Evolutionary conservation across 352 stramenopile species (phyloP).

Genomic region (Phytophthora melonis): DNA sequence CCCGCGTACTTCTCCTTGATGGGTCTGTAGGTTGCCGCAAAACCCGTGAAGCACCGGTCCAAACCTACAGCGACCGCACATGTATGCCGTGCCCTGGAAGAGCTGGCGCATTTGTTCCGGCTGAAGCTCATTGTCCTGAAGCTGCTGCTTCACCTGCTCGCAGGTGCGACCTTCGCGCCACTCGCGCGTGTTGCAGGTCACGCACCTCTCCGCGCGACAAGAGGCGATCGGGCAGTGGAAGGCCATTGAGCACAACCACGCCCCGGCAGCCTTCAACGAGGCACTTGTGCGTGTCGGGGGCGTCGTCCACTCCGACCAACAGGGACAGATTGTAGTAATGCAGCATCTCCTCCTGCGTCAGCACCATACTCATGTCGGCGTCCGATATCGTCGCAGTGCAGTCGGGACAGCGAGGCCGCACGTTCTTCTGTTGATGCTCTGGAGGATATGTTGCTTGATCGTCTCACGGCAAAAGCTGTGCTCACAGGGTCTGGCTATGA

Average conservation of each 20-base stretch:
- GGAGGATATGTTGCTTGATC: not conserved
- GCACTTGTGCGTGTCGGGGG: conserved; percentile 3
- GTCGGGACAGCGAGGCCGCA: not conserved
- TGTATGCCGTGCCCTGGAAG: not conserved
- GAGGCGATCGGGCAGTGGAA: conserved; percentile 25
- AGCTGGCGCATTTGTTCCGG: not conserved
- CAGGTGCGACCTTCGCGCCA: conserved; percentile 30
- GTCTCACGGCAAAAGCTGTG: not conserved
- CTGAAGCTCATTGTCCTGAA: conserved; percentile 15
- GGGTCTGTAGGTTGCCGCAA: not conserved
- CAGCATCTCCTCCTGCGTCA: not conserved
- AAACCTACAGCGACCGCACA: not conserved
- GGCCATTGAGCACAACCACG: not conserved
- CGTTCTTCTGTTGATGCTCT: not conserved
- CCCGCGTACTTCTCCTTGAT: not conserved
- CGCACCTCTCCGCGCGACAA: conserved; percentile 22
- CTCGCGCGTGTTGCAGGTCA: conserved; percentile 31
- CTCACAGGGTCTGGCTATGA: not conserved
- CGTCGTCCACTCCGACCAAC: not conserved
- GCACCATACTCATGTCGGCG: not conserved
- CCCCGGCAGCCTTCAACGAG: not conserved
- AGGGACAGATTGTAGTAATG: not conserved
- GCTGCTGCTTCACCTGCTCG: conserved; percentile 24
- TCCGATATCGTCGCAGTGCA: not conserved
- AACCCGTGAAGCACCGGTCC: not conserved